Conservation (phyloP, 2,329 filamentous ascomycete genomes). For the Coleophoma cylindrospora region DNA sequence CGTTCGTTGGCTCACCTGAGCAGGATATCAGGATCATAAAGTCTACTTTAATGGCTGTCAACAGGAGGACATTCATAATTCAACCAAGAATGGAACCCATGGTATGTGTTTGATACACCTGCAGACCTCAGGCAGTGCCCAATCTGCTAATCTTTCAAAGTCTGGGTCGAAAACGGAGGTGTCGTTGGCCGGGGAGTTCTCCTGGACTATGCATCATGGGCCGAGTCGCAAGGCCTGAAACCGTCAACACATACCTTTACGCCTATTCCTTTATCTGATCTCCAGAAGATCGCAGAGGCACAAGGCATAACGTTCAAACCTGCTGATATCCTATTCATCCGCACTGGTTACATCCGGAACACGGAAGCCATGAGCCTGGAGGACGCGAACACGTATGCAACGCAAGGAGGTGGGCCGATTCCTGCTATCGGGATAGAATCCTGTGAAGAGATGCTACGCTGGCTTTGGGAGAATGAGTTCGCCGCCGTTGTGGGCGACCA, state of each 20-base stretch:
- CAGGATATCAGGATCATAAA: slow-evolving; percentile 36
- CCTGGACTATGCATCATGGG: slow-evolving; percentile 45
- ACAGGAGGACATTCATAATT: slow-evolving; percentile 27
- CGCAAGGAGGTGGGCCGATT: slow-evolving; percentile 26
- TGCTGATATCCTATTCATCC: slow-evolving; percentile 44
- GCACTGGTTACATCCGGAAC: slow-evolving; percentile 35
- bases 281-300: slow-evolving; percentile 34
- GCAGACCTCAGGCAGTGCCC: background rate
- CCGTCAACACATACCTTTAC: slow-evolving; percentile 31
- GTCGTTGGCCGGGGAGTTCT: slow-evolving; percentile 49
- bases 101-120: slow-evolving; percentile 10
- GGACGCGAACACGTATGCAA: slow-evolving; percentile 24
- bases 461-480: slow-evolving; percentile 33
- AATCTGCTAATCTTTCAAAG: slow-evolving; percentile 18
- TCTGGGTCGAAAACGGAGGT: slow-evolving; percentile 42
- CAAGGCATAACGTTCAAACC: slow-evolving; percentile 40
- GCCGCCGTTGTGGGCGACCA: slow-evolving; percentile 33
- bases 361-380: slow-evolving; percentile 4
- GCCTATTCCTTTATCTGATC: slow-evolving; percentile 31
- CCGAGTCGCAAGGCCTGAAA: slow-evolving; percentile 29
- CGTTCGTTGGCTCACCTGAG: background rate
- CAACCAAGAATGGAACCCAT: slow-evolving; percentile 34
- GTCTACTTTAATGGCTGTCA: slow-evolving; percentile 32
- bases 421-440: slow-evolving; percentile 38
- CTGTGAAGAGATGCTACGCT: slow-evolving; percentile 33